phyloP scores from a whole-genome alignment of 257 asterid genomes.

The Catharanthus roseus region DNA sequence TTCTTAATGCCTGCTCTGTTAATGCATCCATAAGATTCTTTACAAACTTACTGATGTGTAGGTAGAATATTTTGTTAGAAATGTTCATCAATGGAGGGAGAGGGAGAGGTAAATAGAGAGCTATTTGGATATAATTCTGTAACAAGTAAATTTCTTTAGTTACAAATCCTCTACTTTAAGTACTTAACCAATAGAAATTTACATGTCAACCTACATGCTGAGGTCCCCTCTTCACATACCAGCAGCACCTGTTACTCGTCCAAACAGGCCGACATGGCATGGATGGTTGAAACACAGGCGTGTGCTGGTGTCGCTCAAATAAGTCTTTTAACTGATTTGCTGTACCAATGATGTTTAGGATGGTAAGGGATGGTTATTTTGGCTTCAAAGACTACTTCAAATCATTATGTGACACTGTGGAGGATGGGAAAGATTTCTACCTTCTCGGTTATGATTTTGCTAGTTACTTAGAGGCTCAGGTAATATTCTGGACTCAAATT shows the following conservation, averaged over 20 bases:
- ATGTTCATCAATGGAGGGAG: background rate
- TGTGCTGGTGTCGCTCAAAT: too few relatives aligned
- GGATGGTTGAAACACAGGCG: too few relatives aligned
- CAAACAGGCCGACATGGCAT: background rate
- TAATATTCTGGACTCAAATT: constrained; percentile 10
- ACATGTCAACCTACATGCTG: background rate
- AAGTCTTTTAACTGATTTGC: constrained; percentile 1
- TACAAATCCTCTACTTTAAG: too few relatives aligned
- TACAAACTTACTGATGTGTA: background rate
- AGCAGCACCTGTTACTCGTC: background rate
- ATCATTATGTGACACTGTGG: constrained; percentile 39
- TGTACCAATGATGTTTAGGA: constrained; percentile 26
- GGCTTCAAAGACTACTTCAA: constrained; percentile 44
- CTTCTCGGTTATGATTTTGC: constrained; percentile 42
- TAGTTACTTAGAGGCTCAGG: constrained; percentile 52
- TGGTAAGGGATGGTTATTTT: constrained; percentile 50
- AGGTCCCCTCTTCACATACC: background rate
- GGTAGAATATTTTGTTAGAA: background rate
- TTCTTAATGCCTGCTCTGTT: background rate
- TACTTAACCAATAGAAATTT: background rate
- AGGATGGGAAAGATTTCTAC: constrained; percentile 41
- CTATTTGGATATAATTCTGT: background rate
- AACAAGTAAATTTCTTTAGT: too few relatives aligned
- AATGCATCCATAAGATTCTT: background rate
- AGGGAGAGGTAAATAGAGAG: background rate